Evolutionary conservation across 148 eudicot species (phyloP).

Genomic region (Heliosperma pusillum): DNA sequence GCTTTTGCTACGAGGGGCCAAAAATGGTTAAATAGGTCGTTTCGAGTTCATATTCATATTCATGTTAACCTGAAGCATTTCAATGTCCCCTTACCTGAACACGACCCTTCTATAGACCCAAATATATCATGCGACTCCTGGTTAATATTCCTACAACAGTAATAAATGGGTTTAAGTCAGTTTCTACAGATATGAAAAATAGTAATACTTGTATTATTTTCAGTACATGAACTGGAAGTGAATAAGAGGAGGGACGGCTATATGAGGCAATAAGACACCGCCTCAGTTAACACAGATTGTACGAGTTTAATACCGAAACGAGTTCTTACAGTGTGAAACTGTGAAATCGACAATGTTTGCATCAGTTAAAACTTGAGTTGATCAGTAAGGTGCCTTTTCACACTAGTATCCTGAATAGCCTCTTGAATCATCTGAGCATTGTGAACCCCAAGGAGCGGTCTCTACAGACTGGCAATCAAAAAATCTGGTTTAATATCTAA

Average conservation of each 20-base stretch:
- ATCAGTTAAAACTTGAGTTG: not conserved
- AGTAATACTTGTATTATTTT: too few relatives aligned
- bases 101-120: too few relatives aligned
- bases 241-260: not conserved
- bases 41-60: too few relatives aligned
- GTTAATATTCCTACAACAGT: too few relatives aligned
- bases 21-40: not conserved
- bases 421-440: slow-evolving; percentile 23
- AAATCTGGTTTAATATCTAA: not conserved
- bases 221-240: too few relatives aligned
- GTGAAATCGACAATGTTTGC: slow-evolving; percentile 1
- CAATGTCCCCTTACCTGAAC: too few relatives aligned
- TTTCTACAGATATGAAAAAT: too few relatives aligned
- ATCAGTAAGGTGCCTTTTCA: not conserved
- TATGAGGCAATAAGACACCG: slow-evolving; percentile 8
- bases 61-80: not conserved
- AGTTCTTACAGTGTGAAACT: slow-evolving; percentile 5
- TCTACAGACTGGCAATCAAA: slow-evolving; percentile 14
- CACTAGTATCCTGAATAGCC: not conserved
- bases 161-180: too few relatives aligned
- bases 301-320: not conserved
- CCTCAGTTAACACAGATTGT: not conserved
- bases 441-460: slow-evolving; percentile 16
- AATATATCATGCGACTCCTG: too few relatives aligned
- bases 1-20: not conserved